Conservation (phyloP, 225 moss, liverwort and hornwort genomes). For the Sphagnum tenellum region DNA sequence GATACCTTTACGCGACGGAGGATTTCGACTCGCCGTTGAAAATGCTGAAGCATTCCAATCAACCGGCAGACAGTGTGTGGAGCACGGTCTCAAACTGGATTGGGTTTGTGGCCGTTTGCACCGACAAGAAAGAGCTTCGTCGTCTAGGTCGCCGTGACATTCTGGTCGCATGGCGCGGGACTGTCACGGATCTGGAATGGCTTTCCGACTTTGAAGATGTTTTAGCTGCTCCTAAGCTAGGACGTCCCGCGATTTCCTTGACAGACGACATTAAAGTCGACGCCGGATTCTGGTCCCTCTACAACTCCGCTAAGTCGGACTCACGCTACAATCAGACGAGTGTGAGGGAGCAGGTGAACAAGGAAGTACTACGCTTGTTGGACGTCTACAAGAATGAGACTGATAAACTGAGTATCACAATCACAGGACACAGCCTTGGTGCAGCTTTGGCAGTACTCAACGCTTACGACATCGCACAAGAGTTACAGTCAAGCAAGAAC, state of each 20-base stretch:
- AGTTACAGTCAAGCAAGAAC: slow-evolving; percentile 11
- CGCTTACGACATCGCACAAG: slow-evolving; percentile 28
- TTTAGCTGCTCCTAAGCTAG: no score
- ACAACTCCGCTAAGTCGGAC: slow-evolving; percentile 8
- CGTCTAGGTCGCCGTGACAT: slow-evolving; percentile 61
- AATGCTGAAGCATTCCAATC: slow-evolving; percentile 6
- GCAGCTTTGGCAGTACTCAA: slow-evolving; percentile 17
- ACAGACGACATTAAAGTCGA: not conserved
- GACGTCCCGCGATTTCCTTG: not conserved
- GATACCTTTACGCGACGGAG: slow-evolving; percentile 57
- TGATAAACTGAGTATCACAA: slow-evolving; percentile 21
- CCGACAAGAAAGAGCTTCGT: slow-evolving; percentile 31
- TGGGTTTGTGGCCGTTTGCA: slow-evolving; percentile 74
- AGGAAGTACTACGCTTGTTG: slow-evolving; percentile 20
- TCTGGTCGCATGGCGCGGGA: slow-evolving; percentile 66
- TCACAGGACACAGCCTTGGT: slow-evolving; percentile 42
- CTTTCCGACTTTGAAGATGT: slow-evolving; percentile 4
- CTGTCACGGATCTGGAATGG: slow-evolving; percentile 41
- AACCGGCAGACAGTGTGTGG: slow-evolving; percentile 7
- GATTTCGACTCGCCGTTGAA: slow-evolving; percentile 20
- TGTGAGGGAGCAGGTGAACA: slow-evolving; percentile 16
- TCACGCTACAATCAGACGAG: slow-evolving; percentile 26
- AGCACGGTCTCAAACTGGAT: slow-evolving; percentile 61
- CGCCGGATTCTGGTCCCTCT: slow-evolving; percentile 28
- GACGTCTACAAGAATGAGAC: slow-evolving; percentile 25